phyloP scores from a whole-genome alignment of 2,329 filamentous ascomycete genomes.

The Sporothrix pseudoabietina region DNA sequence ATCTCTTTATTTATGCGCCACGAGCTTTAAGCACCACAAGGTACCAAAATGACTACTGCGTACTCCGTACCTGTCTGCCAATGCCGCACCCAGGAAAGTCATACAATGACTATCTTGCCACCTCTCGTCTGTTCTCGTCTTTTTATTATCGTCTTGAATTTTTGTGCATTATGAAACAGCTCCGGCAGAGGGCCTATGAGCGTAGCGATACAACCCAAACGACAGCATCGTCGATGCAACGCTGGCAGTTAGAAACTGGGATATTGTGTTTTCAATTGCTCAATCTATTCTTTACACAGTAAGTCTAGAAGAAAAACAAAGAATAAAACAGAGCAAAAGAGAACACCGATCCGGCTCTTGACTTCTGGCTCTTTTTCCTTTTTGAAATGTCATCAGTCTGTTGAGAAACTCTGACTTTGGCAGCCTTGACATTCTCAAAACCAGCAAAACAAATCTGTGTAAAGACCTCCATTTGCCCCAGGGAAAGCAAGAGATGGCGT shows the following conservation, averaged over 20 bases:
- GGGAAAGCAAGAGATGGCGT: constrained; percentile 1
- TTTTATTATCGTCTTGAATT: not conserved
- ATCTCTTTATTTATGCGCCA: not conserved
- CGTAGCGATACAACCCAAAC: not conserved
- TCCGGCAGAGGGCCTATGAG: not conserved
- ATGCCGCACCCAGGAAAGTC: not conserved
- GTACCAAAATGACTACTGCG: not conserved
- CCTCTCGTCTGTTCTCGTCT: not conserved
- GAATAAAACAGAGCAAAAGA: not conserved
- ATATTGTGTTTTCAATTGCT: not conserved
- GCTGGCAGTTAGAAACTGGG: not conserved
- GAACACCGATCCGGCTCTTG: not conserved
- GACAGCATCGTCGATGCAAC: not conserved
- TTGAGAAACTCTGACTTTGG: not conserved
- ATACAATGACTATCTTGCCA: not conserved
- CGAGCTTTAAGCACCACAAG: not conserved
- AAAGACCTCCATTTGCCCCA: constrained; percentile 5
- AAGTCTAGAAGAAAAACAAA: not conserved
- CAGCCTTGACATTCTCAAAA: not conserved
- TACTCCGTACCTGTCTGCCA: not conserved
- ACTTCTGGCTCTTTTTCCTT: not conserved
- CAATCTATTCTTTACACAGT: not conserved
- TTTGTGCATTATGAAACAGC: not conserved
- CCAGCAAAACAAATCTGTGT: constrained; percentile 2
- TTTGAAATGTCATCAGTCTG: not conserved